phyloP scores from a whole-genome alignment of 495 filamentous ascomycete species.

The Endocarpon pusillum region DNA sequence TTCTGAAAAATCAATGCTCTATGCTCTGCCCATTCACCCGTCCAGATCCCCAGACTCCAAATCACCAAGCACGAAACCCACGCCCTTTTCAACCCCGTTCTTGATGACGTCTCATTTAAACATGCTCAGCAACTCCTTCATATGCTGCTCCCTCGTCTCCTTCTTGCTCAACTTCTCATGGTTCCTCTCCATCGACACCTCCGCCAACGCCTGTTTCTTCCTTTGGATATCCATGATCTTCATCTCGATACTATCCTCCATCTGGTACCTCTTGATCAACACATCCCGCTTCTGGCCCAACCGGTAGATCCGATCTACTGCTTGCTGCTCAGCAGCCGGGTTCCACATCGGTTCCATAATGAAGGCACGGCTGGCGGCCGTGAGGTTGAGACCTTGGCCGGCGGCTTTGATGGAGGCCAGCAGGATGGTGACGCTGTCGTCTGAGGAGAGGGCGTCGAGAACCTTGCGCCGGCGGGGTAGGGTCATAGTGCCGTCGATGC shows the following conservation, averaged over 20 bases:
- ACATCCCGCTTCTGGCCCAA: conserved; percentile 80
- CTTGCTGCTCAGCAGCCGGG: conserved; percentile 84
- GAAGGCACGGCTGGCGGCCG: conserved; percentile 67
- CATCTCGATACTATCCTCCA: conserved; percentile 81
- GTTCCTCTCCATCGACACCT: conserved; percentile 59
- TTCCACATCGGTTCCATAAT: conserved; percentile 99
- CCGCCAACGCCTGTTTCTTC: conserved; percentile 80
- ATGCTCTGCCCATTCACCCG: too few relatives aligned
- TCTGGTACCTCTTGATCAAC: conserved; percentile 67
- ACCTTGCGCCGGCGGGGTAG: conserved; percentile 51
- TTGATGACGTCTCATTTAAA: too few relatives aligned
- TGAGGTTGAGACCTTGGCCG: conserved; percentile 83
- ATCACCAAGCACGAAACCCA: too few relatives aligned
- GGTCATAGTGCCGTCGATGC: conserved; percentile 77
- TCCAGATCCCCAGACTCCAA: too few relatives aligned
- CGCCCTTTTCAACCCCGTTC: not conserved
- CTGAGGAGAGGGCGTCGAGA: conserved; percentile 59
- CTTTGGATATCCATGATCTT: conserved; percentile 77
- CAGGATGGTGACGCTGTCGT: conserved; percentile 55
- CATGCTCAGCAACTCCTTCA: conserved; percentile 66
- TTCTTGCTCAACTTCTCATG: conserved; percentile 42
- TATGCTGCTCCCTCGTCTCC: conserved; percentile 55
- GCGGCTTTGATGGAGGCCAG: conserved; percentile 86
- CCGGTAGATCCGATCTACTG: conserved; percentile 84
- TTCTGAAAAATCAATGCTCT: too few relatives aligned